A percentile compares a stretch with the other conserved stretches of the same genome.
phyloP scores from a whole-genome alignment of 2,329 filamentous ascomycete species.

The Dactylonectria estremocensis region DNA sequence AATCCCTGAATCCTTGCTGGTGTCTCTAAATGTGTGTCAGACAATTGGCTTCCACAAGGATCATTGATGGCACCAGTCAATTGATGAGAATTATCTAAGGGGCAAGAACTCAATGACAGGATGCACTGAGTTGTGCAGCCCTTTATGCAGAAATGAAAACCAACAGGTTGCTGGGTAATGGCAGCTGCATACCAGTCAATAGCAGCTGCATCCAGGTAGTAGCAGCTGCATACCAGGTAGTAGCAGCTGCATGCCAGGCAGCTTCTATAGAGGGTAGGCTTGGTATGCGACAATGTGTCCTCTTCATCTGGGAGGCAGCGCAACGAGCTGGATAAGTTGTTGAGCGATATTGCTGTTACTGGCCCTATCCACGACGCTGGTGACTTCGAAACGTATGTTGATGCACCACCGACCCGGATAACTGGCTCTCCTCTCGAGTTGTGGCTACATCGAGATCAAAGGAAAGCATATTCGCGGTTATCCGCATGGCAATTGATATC shows the following conservation, averaged over 20 bases:
- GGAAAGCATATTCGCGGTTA: no score
- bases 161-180: background rate
- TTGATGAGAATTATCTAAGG: no score
- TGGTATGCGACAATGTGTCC: background rate
- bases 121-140: no score
- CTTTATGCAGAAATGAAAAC: background rate
- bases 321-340: constrained; percentile 8
- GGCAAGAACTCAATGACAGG: no score
- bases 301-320: constrained; percentile 7
- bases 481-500: background rate
- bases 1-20: constrained; percentile 8
- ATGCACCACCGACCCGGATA: constrained; percentile 8
- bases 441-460: constrained; percentile 9
- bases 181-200: background rate
- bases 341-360: constrained; percentile 10
- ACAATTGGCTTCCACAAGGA: background rate
- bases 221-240: background rate
- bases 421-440: constrained; percentile 6
- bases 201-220: background rate
- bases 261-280: background rate
- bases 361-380: constrained; percentile 4
- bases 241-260: background rate
- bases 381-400: constrained; percentile 4
- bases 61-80: background rate
- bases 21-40: constrained; percentile 3